Evolutionary conservation across 345 rosid species (phyloP).

Genomic region (Linum lewisii): DNA sequence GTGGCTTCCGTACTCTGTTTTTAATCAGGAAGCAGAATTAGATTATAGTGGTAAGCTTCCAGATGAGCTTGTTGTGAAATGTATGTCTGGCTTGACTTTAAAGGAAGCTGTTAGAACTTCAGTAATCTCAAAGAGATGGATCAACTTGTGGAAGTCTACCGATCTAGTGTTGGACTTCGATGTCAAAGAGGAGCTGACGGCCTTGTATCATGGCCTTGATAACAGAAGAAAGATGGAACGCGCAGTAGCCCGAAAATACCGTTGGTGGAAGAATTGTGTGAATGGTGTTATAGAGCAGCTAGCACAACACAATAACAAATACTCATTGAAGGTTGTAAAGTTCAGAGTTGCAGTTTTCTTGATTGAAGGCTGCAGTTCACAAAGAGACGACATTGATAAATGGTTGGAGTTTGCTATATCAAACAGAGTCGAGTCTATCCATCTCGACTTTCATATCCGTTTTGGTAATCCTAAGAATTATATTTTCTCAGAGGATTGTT

Average conservation of each 20-base stretch:
- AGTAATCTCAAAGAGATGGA: constrained; percentile 3
- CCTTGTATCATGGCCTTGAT: not conserved
- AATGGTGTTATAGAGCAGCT: not conserved
- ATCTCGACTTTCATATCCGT: not conserved
- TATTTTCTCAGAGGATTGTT: not conserved
- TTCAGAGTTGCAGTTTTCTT: not conserved
- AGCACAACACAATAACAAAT: constrained; percentile 4
- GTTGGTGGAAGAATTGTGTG: constrained; percentile 10
- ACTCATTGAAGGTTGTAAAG: not conserved
- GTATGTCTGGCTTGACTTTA: constrained; percentile 9
- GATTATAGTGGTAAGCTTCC: constrained; percentile 6
- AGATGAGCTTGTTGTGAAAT: constrained; percentile 10
- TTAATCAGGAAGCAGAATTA: too few relatives aligned
- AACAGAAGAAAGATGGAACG: too few relatives aligned
- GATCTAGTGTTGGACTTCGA: constrained; percentile 12
- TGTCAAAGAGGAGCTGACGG: not conserved
- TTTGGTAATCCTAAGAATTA: not conserved
- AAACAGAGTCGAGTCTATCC: constrained; percentile 11
- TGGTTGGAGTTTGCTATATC: constrained; percentile 12
- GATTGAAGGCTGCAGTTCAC: not conserved
- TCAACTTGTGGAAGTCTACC: too few relatives aligned
- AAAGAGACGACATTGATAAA: constrained; percentile 5
- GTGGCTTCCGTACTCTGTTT: too few relatives aligned
- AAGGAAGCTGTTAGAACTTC: constrained; percentile 14
- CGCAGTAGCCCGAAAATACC: too few relatives aligned